phyloP scores from a whole-genome alignment of 78 protist genomes.

The Dictyostelium firmibasis region DNA sequence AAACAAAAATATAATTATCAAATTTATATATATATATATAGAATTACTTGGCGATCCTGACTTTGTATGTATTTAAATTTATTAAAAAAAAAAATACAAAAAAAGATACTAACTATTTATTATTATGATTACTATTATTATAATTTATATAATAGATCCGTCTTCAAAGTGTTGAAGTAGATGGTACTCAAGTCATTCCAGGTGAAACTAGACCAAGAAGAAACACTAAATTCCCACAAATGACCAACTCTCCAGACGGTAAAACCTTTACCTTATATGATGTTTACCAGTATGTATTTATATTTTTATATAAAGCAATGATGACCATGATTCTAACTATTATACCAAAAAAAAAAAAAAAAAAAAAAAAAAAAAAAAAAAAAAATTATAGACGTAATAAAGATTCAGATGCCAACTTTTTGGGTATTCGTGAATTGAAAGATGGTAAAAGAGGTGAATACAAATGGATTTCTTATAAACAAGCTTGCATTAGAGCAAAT shows the following conservation, averaged over 20 bases:
- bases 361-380: no score
- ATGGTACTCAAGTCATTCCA: background rate
- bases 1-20: background rate
- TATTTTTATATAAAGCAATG: background rate
- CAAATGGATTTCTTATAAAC: constrained; percentile 56
- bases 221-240: constrained; percentile 49
- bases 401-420: constrained; percentile 30
- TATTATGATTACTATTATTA: background rate
- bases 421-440: constrained; percentile 63
- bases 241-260: constrained; percentile 33
- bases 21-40: no score
- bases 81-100: no score
- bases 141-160: background rate
- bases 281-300: constrained; percentile 44
- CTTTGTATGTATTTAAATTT: no score
- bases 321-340: background rate
- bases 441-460: constrained; percentile 76
- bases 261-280: constrained; percentile 55
- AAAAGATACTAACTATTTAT: no score
- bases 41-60: no score
- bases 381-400: constrained; percentile 23
- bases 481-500: constrained; percentile 36
- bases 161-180: constrained; percentile 19
- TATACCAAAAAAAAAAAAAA: background rate
- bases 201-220: constrained; percentile 72